These are phyloP conservation scores for Salix viminalis DNA, from an alignment of 345 rosid genomes.

Conservation along the genomic window DNA sequence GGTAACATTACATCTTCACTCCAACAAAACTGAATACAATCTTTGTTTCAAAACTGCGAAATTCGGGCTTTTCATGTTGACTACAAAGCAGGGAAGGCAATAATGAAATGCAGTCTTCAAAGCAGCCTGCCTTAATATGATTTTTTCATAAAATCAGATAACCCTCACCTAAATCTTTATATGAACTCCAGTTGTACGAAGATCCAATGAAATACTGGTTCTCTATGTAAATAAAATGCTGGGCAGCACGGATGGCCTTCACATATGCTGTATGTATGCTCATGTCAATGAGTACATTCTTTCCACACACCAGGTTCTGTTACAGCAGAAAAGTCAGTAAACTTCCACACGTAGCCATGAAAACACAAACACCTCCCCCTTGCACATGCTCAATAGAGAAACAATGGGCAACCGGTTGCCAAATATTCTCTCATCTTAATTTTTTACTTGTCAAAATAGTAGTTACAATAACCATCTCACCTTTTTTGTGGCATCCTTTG, in stretches of 20 bases:
- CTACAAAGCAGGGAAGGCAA: background rate
- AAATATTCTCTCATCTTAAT: background rate
- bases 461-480: conserved; percentile 30
- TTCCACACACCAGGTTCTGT: conserved; percentile 86
- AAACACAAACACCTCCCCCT: background rate
- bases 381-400: background rate
- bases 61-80: background rate
- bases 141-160: background rate
- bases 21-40: background rate
- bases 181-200: conserved; percentile 75
- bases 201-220: conserved; percentile 97
- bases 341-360: background rate
- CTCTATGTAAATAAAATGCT: conserved; percentile 91
- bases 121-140: background rate
- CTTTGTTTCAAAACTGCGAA: background rate
- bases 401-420: background rate
- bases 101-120: background rate
- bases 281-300: conserved; percentile 95
- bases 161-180: conserved; percentile 64
- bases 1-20: background rate
- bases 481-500: conserved; percentile 65
- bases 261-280: conserved; percentile 97
- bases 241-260: conserved; percentile 95
- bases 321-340: conserved; percentile 27
- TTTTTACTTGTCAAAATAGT: background rate